A percentile compares a stretch with the other conserved stretches of the same genome.
Evolutionary conservation across 1,284 basidiomycete genomes (phyloP).

Genomic region (Limonomyces culmigenus): DNA sequence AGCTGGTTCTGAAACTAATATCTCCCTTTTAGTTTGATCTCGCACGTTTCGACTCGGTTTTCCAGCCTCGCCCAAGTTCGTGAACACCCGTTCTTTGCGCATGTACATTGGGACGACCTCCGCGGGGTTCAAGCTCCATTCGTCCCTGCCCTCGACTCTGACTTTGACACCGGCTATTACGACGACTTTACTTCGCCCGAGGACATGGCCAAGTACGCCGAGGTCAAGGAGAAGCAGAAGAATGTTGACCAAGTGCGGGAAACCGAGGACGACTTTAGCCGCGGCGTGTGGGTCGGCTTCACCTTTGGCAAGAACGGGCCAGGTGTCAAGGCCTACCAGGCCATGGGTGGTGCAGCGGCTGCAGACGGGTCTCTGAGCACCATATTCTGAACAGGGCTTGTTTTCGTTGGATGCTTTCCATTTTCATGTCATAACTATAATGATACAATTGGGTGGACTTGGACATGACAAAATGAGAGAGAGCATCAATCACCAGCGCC

Average conservation of each 20-base stretch:
- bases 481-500: too few species aligned
- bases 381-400: constrained; percentile 45
- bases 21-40: constrained; percentile 34
- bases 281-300: constrained; percentile 94
- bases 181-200: constrained; percentile 88
- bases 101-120: constrained; percentile 62
- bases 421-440: too few species aligned
- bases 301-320: constrained; percentile 88
- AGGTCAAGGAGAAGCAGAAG: constrained; percentile 93
- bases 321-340: constrained; percentile 17
- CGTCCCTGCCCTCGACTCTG: constrained; percentile 88
- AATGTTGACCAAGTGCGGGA: constrained; percentile 89
- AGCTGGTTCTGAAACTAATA: neutral
- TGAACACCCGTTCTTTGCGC: constrained; percentile 74
- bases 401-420: too few species aligned
- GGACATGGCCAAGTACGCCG: constrained; percentile 97
- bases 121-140: constrained; percentile 80
- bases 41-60: constrained; percentile 69
- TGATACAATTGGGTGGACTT: too few species aligned
- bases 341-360: constrained; percentile 12
- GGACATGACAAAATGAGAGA: too few species aligned
- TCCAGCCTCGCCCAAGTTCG: constrained; percentile 60
- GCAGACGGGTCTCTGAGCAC: constrained; percentile 33
- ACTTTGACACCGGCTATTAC: constrained; percentile 96
- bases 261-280: constrained; percentile 55